phyloP scores from a whole-genome alignment of 2,329 filamentous ascomycete genomes.

The Scedosporium aurantiacum region DNA sequence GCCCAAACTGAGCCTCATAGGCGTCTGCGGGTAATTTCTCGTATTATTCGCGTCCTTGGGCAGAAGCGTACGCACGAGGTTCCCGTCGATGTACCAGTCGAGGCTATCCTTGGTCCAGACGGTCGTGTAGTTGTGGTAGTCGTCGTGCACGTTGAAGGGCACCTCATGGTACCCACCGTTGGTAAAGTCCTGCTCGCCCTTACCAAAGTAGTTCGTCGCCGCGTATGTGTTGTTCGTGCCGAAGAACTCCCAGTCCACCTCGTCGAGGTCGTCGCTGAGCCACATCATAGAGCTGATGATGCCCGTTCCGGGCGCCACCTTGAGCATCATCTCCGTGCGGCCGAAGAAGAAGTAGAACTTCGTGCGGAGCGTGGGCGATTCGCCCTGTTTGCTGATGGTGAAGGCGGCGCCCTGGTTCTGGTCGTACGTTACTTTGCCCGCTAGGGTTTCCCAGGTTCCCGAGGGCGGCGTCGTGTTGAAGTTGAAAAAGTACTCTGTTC shows the following conservation, averaged over 20 bases:
- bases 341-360: conserved; percentile 84
- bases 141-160: conserved; percentile 41
- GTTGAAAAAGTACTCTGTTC: conserved; percentile 48
- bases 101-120: conserved; percentile 59
- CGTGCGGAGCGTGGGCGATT: conserved; percentile 69
- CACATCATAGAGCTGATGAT: conserved; percentile 77
- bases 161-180: conserved; percentile 50
- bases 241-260: conserved; percentile 80
- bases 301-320: conserved; percentile 62
- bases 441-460: conserved; percentile 58
- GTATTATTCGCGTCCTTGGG: conserved; percentile 51
- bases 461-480: conserved; percentile 52
- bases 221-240: conserved; percentile 53
- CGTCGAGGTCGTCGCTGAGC: conserved; percentile 73
- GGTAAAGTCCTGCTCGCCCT: conserved; percentile 51
- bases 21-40: conserved; percentile 62
- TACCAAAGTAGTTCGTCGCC: conserved; percentile 70
- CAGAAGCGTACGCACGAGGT: conserved; percentile 50
- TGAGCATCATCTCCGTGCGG: conserved; percentile 65
- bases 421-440: conserved; percentile 52
- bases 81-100: conserved; percentile 60
- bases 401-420: conserved; percentile 56
- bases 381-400: conserved; percentile 55
- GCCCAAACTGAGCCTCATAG: conserved; percentile 58
- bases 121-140: conserved; percentile 67